These are phyloP conservation scores for Colletotrichum sublineola DNA, from an alignment of 2,329 filamentous ascomycete genomes.

Conservation along the genomic window DNA sequence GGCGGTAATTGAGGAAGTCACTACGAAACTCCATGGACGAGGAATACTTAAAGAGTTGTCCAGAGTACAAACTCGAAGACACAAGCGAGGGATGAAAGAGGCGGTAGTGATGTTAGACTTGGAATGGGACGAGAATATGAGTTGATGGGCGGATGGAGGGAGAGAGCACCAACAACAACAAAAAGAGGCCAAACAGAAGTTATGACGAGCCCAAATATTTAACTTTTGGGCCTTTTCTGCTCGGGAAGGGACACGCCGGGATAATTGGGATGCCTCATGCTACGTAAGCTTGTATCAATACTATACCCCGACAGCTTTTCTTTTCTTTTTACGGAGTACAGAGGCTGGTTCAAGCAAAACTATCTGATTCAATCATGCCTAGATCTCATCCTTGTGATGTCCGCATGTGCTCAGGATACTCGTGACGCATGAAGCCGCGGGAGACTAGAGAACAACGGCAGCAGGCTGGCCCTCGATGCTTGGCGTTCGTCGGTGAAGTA, in stretches of 20 bases:
- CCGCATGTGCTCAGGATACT: background rate
- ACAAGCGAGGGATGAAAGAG: background rate
- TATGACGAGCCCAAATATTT: background rate
- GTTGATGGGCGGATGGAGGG: background rate
- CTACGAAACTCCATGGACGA: background rate
- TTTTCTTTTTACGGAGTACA: background rate
- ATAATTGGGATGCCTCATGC: constrained; percentile 12
- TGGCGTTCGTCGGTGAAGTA: background rate
- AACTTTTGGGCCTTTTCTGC: no score
- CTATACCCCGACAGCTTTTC: constrained; percentile 19
- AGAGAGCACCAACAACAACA: background rate
- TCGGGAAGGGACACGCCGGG: constrained; percentile 1
- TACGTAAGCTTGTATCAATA: constrained; percentile 11
- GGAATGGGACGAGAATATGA: background rate
- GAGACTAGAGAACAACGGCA: background rate
- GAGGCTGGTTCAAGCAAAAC: background rate
- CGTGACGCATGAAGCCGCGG: background rate
- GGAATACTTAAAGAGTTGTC: background rate
- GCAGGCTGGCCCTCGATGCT: background rate
- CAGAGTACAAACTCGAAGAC: background rate
- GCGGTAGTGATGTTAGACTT: constrained; percentile 6
- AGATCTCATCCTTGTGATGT: no score
- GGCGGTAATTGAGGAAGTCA: constrained; percentile 22
- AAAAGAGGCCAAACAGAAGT: background rate
- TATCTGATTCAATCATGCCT: background rate